These are phyloP conservation scores for Berkeleyomyces basicola DNA, from an alignment of 2,329 filamentous ascomycete species.

Conservation along the genomic window DNA sequence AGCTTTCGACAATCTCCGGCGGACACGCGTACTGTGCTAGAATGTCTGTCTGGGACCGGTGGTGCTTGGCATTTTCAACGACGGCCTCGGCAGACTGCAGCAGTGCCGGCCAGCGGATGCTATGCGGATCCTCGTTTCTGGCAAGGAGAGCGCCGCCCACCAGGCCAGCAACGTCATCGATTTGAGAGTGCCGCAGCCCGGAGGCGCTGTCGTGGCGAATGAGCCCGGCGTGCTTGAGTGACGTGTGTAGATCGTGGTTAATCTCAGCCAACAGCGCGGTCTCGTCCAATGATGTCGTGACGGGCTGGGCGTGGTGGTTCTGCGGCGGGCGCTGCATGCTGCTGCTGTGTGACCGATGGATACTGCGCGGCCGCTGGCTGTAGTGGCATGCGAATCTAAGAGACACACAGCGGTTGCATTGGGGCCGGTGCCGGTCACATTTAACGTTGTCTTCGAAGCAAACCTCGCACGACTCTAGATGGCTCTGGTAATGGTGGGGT, in stretches of 20 bases:
- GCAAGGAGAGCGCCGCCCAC: background rate
- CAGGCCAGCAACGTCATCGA: background rate
- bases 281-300: background rate
- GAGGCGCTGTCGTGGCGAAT: background rate
- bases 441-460: background rate
- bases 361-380: background rate
- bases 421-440: background rate
- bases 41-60: background rate
- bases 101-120: background rate
- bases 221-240: background rate
- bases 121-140: background rate
- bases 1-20: background rate
- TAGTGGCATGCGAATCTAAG: background rate
- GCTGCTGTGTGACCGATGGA: background rate
- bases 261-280: background rate
- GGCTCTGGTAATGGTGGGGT: background rate
- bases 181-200: background rate
- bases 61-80: background rate
- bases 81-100: background rate
- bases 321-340: background rate
- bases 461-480: background rate
- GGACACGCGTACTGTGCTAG: background rate
- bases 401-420: slow-evolving; percentile 1
- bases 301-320: background rate
- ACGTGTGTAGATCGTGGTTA: background rate